Evolutionary conservation across 2,329 filamentous ascomycete genomes (phyloP).

Genomic region (Stagonosporopsis vannaccii): DNA sequence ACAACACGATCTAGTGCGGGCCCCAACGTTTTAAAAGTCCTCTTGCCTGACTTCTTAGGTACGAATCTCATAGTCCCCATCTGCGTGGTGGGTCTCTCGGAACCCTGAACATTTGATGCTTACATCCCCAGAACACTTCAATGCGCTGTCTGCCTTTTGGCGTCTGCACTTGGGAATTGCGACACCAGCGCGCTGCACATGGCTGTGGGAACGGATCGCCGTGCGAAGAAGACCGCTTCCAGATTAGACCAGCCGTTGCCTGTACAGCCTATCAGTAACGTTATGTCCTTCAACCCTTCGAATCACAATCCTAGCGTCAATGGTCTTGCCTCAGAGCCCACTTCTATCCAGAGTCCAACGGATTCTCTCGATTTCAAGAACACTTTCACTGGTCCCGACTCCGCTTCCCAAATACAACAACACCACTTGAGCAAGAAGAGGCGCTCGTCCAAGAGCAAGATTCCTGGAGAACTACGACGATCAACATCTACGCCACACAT

Average conservation of each 20-base stretch:
- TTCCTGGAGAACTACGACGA: conserved; percentile 50
- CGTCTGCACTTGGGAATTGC: conserved; percentile 37
- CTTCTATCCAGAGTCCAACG: conserved; percentile 32
- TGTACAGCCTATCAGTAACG: conserved; percentile 40
- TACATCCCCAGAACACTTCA: conserved; percentile 36
- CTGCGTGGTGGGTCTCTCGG: conserved; percentile 28
- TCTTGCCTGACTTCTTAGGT: conserved; percentile 39
- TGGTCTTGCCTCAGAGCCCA: conserved; percentile 33
- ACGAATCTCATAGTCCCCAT: conserved; percentile 37
- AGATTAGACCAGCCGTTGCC: conserved; percentile 44
- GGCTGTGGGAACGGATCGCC: conserved; percentile 49
- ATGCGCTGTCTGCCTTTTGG: conserved; percentile 38
- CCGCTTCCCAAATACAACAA: conserved; percentile 29
- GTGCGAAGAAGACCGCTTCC: conserved; percentile 44
- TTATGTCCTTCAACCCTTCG: conserved; percentile 47
- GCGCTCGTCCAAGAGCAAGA: conserved; percentile 50
- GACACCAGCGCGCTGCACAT: conserved; percentile 44
- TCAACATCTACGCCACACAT: conserved; percentile 58
- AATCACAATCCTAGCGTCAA: conserved; percentile 38
- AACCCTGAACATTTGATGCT: conserved; percentile 40
- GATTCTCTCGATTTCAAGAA: conserved; percentile 30
- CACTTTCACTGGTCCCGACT: conserved; percentile 29
- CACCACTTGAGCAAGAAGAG: conserved; percentile 43
- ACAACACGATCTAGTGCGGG: conserved; percentile 44
- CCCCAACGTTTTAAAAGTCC: conserved; percentile 46